These are phyloP conservation scores for Panicum virgatum DNA, from an alignment of 202 grass and related monocot species.

Conservation along the genomic window DNA sequence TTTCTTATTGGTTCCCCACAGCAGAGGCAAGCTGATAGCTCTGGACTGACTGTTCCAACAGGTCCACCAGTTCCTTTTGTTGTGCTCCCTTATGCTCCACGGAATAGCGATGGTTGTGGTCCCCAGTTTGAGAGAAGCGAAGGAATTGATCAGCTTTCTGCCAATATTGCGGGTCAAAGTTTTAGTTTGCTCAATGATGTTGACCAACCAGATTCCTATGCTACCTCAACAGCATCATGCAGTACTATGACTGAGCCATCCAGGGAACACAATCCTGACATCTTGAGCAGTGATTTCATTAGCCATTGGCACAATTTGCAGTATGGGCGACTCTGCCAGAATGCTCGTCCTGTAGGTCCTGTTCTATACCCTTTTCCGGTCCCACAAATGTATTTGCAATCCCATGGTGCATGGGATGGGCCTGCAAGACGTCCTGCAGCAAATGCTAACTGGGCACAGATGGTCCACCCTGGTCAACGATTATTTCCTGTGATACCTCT, in stretches of 20 bases:
- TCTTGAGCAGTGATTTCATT: slow-evolving; percentile 72
- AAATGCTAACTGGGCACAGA: slow-evolving; percentile 64
- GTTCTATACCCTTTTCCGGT: slow-evolving; percentile 45
- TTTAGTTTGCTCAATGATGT: slow-evolving; percentile 48
- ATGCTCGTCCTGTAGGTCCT: slow-evolving; percentile 27
- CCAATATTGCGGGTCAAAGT: slow-evolving; percentile 51
- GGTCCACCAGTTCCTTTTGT: slow-evolving; percentile 69
- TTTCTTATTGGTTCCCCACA: slow-evolving; percentile 57
- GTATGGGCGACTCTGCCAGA: slow-evolving; percentile 78
- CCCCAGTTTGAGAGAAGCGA: slow-evolving; percentile 63
- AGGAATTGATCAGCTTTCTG: slow-evolving; percentile 53
- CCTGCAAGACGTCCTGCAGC: slow-evolving; percentile 59
- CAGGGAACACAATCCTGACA: slow-evolving; percentile 64
- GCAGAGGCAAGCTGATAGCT: slow-evolving; percentile 62
- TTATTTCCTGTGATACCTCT: slow-evolving; percentile 65
- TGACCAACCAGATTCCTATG: slow-evolving; percentile 48
- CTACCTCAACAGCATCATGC: slow-evolving; percentile 39
- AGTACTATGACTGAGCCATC: slow-evolving; percentile 41
- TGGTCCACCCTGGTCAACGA: slow-evolving; percentile 47
- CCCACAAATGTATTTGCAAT: slow-evolving; percentile 52
- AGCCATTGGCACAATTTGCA: slow-evolving; percentile 71
- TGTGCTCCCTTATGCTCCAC: slow-evolving; percentile 45
- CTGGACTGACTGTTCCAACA: slow-evolving; percentile 62
- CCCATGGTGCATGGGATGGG: slow-evolving; percentile 71
- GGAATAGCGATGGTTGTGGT: slow-evolving; percentile 44